Evolutionary conservation across 1,284 basidiomycete genomes (phyloP).

Genomic region (Gomphus bonarii): DNA sequence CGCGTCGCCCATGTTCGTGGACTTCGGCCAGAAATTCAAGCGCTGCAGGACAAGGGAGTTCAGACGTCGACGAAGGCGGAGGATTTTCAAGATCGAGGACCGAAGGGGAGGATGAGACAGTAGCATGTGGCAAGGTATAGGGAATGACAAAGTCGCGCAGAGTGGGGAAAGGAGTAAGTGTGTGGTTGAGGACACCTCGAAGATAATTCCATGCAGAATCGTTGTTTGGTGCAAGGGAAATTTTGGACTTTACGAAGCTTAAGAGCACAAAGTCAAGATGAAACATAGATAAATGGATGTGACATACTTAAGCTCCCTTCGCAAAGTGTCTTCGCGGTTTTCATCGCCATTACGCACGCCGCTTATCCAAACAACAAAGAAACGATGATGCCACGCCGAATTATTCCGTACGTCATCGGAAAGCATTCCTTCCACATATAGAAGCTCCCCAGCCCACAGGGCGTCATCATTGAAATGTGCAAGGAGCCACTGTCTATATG

Average conservation of each 20-base stretch:
- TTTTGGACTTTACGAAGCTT: constrained; percentile 57
- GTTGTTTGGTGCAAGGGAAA: constrained; percentile 85
- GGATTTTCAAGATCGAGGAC: constrained; percentile 69
- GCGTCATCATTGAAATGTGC: constrained; percentile 65
- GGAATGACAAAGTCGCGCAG: constrained; percentile 52
- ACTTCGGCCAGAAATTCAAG: constrained; percentile 84
- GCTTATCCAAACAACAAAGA: constrained; percentile 79
- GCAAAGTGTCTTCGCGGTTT: constrained; percentile 44
- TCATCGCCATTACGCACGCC: constrained; percentile 48
- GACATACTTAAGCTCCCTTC: constrained; percentile 49
- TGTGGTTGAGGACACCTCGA: constrained; percentile 60
- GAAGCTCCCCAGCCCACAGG: constrained; percentile 72
- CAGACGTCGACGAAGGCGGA: constrained; percentile 51
- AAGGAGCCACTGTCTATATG: constrained; percentile 85
- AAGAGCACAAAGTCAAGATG: no score
- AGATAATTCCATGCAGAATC: constrained; percentile 92
- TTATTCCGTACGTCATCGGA: constrained; percentile 85
- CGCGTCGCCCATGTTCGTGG: constrained; percentile 43
- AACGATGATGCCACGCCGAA: constrained; percentile 97
- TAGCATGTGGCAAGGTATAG: constrained; percentile 36
- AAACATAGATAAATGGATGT: background rate
- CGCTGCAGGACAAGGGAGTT: constrained; percentile 66
- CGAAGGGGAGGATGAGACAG: constrained; percentile 13
- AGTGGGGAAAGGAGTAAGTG: constrained; percentile 44
- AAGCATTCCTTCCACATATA: constrained; percentile 71